Conservation (phyloP, 306 rosid species). For the Fragaria vesca region DNA sequence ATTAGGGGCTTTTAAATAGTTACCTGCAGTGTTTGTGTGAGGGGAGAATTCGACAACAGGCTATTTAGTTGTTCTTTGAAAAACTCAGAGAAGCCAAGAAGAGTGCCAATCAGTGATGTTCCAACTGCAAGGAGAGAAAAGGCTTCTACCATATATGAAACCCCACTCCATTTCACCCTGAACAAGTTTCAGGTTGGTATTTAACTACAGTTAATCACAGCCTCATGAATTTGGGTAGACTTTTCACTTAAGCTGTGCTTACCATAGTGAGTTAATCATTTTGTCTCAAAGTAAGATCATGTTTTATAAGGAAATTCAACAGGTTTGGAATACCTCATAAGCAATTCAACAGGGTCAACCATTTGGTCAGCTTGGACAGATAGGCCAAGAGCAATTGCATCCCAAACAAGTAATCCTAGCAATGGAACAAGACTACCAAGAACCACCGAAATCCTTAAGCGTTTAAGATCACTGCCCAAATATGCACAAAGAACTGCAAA, state of each 20-base stretch:
- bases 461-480: conserved; percentile 61
- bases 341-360: conserved; percentile 61
- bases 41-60: conserved; percentile 27
- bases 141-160: conserved; percentile 66
- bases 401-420: conserved; percentile 63
- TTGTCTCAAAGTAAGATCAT: not conserved
- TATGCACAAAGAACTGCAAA: conserved; percentile 78
- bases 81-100: conserved; percentile 64
- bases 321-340: conserved; percentile 45
- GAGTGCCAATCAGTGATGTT: conserved; percentile 66
- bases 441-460: conserved; percentile 57
- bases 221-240: not conserved
- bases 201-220: not conserved
- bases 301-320: not conserved
- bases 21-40: conserved; percentile 29
- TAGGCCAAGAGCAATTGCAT: conserved; percentile 59
- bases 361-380: conserved; percentile 43
- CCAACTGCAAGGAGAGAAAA: conserved; percentile 74
- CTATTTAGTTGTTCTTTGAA: conserved; percentile 65
- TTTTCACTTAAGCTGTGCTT: not conserved
- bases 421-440: conserved; percentile 67
- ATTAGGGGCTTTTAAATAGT: not conserved
- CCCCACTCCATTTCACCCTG: conserved; percentile 57
- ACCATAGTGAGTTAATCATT: not conserved
- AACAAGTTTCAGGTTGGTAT: conserved; percentile 2